phyloP scores from a whole-genome alignment of 805 yeast genomes.

The Zygotorulaspora chibaensis region DNA sequence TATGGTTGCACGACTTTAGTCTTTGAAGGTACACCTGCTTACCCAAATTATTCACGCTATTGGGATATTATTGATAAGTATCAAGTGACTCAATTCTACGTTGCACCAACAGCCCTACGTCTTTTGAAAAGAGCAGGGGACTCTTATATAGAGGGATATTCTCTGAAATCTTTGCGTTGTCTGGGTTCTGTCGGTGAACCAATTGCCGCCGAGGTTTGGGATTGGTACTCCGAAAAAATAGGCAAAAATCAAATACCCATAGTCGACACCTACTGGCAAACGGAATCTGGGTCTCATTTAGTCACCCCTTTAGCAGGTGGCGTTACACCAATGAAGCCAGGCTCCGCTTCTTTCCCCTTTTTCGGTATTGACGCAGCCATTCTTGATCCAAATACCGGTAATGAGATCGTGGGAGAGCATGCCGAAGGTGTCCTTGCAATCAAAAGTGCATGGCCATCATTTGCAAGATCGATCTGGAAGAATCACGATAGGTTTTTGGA shows the following conservation, averaged over 20 bases:
- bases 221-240: constrained; percentile 71
- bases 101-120: constrained; percentile 81
- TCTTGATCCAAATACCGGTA: constrained; percentile 70
- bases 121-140: constrained; percentile 73
- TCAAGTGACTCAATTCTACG: constrained; percentile 73
- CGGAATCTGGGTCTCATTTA: constrained; percentile 80
- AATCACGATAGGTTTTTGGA: constrained; percentile 72
- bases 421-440: constrained; percentile 80
- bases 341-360: constrained; percentile 80
- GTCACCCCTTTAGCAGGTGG: constrained; percentile 74
- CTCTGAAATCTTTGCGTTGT: constrained; percentile 59
- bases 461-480: constrained; percentile 78
- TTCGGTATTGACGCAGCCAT: constrained; percentile 74
- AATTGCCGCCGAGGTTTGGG: constrained; percentile 82
- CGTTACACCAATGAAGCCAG: constrained; percentile 77
- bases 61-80: constrained; percentile 73
- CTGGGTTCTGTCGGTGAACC: constrained; percentile 87
- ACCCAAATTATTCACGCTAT: constrained; percentile 73
- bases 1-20: constrained; percentile 76
- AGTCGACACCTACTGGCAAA: constrained; percentile 86
- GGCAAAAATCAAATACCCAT: constrained; percentile 69
- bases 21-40: constrained; percentile 85
- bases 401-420: constrained; percentile 60
- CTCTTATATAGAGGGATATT: constrained; percentile 53
- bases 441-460: constrained; percentile 76